Evolutionary conservation across 139 green algal genomes (phyloP), one percentile per base, ranked within the genome.

Genomic region (Edaphochlamys debaryana): DNA sequence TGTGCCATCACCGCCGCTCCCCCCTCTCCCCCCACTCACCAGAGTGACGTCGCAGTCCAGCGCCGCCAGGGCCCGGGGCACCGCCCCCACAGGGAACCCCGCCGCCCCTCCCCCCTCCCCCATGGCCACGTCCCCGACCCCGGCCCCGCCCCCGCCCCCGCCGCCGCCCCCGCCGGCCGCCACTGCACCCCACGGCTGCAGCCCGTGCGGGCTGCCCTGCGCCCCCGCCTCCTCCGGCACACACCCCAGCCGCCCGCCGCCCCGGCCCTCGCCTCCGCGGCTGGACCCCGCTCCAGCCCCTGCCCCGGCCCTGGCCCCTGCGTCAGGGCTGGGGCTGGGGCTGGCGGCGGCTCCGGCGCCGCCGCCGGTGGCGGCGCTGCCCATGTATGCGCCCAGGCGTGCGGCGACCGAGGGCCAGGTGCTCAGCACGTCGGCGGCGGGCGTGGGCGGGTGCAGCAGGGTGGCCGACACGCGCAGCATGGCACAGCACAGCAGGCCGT

Each of bases 381-480:
- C 8, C 20, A 22, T 11, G 50, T 52, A 23, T 36, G 36, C 54
- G 23, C 54, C 72, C n/a, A n/a, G n/a, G n/a, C n/a, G n/a, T n/a
- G n/a, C n/a, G n/a, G n/a, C n/a, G n/a, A n/a, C n/a, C n/a, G n/a
- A n/a, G n/a, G n/a, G n/a, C 20, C 11, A 8, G 13, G 29, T 27
- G 2, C 75, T 40, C 75, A 81, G 75, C 62, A 81, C 75, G 40
- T 72, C 60, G 36, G 38, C 75, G 41, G 40, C 75, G 4, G 40
- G 5, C 60, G 69, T 25, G 41, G 75, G 75, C 60, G 60, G 75
- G 58, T 81, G 75, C 75, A 72, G 37, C 75, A 81, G 60, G 0
- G 60, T 81, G 41, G 75, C 75, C 0, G n/a, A 38, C 40, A 81
- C 75, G 6, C 75, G 58, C 60, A 81, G 75, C n/a, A 13, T 4